Conservation (phyloP, 371 early-diverging fungal genomes). For the Mortierella sp. region DNA sequence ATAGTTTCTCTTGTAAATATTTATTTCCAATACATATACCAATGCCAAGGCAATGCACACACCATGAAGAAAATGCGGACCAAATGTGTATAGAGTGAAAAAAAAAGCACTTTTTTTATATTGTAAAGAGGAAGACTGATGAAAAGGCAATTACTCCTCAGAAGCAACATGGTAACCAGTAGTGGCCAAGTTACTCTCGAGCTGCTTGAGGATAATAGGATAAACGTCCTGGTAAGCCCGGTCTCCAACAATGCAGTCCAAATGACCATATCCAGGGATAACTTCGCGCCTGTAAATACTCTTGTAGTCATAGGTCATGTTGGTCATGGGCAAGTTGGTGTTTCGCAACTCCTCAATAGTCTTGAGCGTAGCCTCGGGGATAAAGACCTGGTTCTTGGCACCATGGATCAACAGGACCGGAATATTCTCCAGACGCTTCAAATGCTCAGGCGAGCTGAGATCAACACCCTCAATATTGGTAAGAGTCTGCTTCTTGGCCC, state of each 20-base stretch:
- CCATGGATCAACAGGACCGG: constrained; percentile 54
- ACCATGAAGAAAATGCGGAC: neutral
- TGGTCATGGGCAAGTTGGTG: constrained; percentile 38
- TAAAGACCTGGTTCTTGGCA: constrained; percentile 52
- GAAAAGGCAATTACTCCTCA: constrained; percentile 18
- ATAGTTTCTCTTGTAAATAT: neutral
- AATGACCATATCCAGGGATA: constrained; percentile 50
- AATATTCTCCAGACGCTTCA: constrained; percentile 41
- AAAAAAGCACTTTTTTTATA: neutral
- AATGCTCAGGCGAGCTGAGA: constrained; percentile 42
- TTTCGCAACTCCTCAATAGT: constrained; percentile 39
- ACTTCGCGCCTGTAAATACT: constrained; percentile 41
- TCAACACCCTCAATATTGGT: constrained; percentile 36
- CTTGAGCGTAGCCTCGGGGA: constrained; percentile 42
- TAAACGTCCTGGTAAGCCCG: constrained; percentile 52
- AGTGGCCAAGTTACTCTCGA: constrained; percentile 31
- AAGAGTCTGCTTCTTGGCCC: constrained; percentile 49
- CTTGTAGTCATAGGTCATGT: constrained; percentile 49
- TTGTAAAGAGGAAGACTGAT: neutral
- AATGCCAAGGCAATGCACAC: neutral
- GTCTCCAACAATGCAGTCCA: constrained; percentile 57
- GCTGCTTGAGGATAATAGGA: constrained; percentile 38
- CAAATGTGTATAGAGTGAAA: neutral
- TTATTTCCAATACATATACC: neutral
- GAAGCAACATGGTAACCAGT: constrained; percentile 31